A percentile compares a stretch with the other conserved stretches of the same genome.
These are phyloP conservation scores for Tetrapisispora taiwanensis DNA, from an alignment of 805 yeast species.

Conservation along the genomic window DNA sequence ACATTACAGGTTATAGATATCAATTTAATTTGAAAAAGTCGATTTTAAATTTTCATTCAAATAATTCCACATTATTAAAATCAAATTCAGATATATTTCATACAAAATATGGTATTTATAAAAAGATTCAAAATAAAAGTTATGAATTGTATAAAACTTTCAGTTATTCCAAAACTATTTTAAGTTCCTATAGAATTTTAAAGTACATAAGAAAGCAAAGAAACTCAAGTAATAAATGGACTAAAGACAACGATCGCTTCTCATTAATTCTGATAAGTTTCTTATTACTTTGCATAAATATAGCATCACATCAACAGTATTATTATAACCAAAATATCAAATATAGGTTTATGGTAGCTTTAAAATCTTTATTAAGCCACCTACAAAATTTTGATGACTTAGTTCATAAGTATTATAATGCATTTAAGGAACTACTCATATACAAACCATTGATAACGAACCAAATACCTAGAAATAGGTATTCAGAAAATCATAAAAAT, in stretches of 20 bases:
- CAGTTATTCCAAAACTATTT: conserved; percentile 5
- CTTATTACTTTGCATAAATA: conserved; percentile 10
- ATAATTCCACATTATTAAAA: not conserved
- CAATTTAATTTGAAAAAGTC: conserved; percentile 14
- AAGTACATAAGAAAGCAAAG: not conserved
- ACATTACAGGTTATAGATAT: conserved; percentile 25
- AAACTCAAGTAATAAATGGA: too few relatives aligned
- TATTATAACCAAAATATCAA: conserved; percentile 14
- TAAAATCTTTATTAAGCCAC: conserved; percentile 9
- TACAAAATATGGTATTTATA: conserved; percentile 18
- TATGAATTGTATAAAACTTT: conserved; percentile 5
- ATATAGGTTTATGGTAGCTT: conserved; percentile 10
- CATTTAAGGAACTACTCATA: conserved; percentile 25
- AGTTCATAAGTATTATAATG: conserved; percentile 19
- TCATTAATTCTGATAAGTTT: conserved; percentile 5
- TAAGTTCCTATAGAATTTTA: not conserved
- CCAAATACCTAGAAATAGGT: not conserved
- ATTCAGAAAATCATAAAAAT: not conserved
- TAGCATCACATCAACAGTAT: conserved; percentile 18
- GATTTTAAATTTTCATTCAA: conserved; percentile 12
- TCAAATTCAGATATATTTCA: not conserved
- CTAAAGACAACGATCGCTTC: too few relatives aligned
- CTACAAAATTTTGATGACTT: conserved; percentile 19
- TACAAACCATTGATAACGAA: conserved; percentile 8
- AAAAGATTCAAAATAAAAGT: conserved; percentile 2